A percentile compares a stretch with the other conserved stretches of the same genome.
These are phyloP conservation scores for Podospora pseudoanserina DNA, from an alignment of 495 filamentous ascomycete species.

Conservation along the genomic window DNA sequence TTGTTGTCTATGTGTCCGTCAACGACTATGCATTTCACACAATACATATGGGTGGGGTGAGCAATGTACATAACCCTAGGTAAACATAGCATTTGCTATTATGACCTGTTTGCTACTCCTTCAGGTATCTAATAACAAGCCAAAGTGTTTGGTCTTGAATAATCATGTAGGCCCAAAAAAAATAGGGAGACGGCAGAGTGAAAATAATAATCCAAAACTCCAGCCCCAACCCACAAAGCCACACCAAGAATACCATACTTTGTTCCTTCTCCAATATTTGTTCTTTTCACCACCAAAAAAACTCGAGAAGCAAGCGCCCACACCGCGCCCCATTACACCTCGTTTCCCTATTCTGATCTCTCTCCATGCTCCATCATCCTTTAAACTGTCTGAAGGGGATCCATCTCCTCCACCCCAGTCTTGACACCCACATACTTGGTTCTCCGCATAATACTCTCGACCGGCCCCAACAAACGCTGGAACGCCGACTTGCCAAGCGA, in stretches of 20 bases:
- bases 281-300: neutral
- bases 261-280: neutral
- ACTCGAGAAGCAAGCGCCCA: neutral
- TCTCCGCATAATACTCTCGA: constrained; percentile 91
- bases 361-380: neutral
- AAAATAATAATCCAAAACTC: constrained; percentile 2
- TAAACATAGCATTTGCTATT: neutral
- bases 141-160: constrained; percentile 1
- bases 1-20: too few relatives aligned
- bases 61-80: neutral
- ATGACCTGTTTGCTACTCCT: neutral
- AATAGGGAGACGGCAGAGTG: neutral
- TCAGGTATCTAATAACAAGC: constrained; percentile 5
- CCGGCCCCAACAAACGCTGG: constrained; percentile 86
- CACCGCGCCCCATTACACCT: neutral
- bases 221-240: constrained; percentile 5
- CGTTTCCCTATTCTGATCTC: neutral
- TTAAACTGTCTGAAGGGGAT: constrained; percentile 43
- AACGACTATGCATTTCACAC: too few relatives aligned
- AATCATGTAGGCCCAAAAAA: neutral
- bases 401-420: constrained; percentile 50
- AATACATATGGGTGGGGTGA: neutral
- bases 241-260: neutral
- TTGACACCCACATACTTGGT: constrained; percentile 54
- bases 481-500: constrained; percentile 90